phyloP scores from a whole-genome alignment of 2,329 filamentous ascomycete genomes.

The Neofusicoccum sp. region DNA sequence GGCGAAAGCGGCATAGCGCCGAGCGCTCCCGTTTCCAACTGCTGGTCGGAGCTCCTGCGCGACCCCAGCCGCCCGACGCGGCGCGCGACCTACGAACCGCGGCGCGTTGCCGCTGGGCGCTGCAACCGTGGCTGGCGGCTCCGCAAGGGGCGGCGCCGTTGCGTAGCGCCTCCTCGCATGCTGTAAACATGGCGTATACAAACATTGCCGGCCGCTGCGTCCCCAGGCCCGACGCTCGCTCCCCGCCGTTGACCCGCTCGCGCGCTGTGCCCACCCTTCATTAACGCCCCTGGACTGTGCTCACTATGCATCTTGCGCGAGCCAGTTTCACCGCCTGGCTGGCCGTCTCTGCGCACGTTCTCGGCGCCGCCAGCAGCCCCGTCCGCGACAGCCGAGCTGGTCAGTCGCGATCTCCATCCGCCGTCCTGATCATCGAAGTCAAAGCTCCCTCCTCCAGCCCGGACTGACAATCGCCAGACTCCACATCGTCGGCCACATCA shows the following conservation, averaged over 20 bases:
- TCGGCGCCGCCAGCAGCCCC: slow-evolving; percentile 25
- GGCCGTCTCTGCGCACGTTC: slow-evolving; percentile 20
- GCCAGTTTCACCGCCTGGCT: slow-evolving; percentile 20
- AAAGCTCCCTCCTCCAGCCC: slow-evolving; percentile 5
- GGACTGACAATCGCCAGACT: slow-evolving; percentile 17
- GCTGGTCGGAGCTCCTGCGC: slow-evolving; percentile 8
- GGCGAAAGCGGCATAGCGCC: neutral
- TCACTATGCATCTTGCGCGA: slow-evolving; percentile 22
- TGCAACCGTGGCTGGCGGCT: neutral
- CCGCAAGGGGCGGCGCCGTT: neutral
- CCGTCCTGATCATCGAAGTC: neutral
- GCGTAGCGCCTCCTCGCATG: no score
- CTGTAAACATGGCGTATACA: no score
- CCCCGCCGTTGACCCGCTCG: neutral
- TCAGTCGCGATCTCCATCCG: slow-evolving; percentile 18
- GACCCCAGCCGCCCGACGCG: no score
- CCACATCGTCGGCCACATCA: slow-evolving; percentile 19
- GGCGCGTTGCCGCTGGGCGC: neutral
- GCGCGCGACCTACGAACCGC: neutral
- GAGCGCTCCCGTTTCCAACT: neutral
- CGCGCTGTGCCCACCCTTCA: slow-evolving; percentile 6
- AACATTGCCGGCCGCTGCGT: neutral
- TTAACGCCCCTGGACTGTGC: neutral
- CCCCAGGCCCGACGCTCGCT: neutral
- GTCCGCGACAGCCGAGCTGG: slow-evolving; percentile 24